phyloP scores from a whole-genome alignment of 2,329 filamentous ascomycete genomes.

The Verticillium tricorpus region DNA sequence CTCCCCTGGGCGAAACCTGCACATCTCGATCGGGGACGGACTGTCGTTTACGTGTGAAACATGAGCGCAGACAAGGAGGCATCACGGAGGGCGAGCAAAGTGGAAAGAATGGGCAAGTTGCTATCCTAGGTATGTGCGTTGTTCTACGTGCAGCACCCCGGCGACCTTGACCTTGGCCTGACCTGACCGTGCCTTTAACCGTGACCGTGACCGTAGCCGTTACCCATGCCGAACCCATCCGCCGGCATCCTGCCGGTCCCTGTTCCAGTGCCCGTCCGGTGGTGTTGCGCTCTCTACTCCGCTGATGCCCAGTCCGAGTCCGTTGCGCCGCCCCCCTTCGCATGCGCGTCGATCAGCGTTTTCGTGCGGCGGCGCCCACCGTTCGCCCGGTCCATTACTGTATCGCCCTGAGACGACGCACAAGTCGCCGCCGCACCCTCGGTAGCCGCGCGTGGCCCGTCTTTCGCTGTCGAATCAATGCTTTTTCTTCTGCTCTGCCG shows the following conservation, averaged over 20 bases:
- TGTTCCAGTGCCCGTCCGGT: neutral
- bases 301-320: neutral
- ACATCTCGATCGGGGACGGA: too few species aligned
- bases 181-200: neutral
- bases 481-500: neutral
- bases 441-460: neutral
- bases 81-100: neutral
- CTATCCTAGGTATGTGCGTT: neutral
- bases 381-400: neutral
- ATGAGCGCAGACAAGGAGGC: too few species aligned
- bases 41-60: too few species aligned
- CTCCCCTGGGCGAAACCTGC: too few species aligned
- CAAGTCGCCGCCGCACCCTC: neutral
- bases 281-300: neutral
- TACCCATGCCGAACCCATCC: neutral
- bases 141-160: neutral
- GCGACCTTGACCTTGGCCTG: neutral
- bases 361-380: neutral
- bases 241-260: neutral
- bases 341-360: neutral
- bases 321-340: neutral
- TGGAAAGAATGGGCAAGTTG: neutral
- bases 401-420: neutral
- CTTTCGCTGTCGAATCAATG: neutral
- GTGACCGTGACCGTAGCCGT: neutral